phyloP scores from a whole-genome alignment of 768 basidiomycete genomes.

The Coprinellus micaceus region DNA sequence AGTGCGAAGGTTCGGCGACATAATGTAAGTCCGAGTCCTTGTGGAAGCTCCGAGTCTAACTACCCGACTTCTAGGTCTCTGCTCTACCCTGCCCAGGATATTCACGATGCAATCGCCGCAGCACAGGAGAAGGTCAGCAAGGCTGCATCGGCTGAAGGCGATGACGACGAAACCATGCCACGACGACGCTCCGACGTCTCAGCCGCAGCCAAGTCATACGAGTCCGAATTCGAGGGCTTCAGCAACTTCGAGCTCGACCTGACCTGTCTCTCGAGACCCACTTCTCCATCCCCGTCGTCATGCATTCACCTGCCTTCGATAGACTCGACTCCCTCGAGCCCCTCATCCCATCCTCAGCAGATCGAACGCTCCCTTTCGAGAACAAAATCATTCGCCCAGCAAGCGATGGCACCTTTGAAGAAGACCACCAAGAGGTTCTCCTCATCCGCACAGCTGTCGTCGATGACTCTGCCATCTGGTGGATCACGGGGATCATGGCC shows the following conservation, averaged over 20 bases:
- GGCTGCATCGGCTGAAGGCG: slow-evolving; percentile 15
- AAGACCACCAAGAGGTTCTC: slow-evolving; percentile 20
- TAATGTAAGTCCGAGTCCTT: background rate
- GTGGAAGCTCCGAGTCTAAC: slow-evolving; percentile 3
- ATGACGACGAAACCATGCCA: slow-evolving; percentile 26
- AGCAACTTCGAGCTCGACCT: slow-evolving; percentile 46
- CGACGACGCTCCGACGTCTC: slow-evolving; percentile 11
- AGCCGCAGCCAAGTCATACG: slow-evolving; percentile 11
- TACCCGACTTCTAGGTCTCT: slow-evolving; percentile 18
- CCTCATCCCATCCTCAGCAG: slow-evolving; percentile 28
- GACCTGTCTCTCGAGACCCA: slow-evolving; percentile 38
- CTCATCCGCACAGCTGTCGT: slow-evolving; percentile 16
- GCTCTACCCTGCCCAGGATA: slow-evolving; percentile 20
- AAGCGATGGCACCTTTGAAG: slow-evolving; percentile 18
- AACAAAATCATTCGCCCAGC: slow-evolving; percentile 34
- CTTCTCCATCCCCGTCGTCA: slow-evolving; percentile 37
- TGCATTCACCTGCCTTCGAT: slow-evolving; percentile 26
- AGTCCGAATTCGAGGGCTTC: slow-evolving; percentile 38
- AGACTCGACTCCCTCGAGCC: slow-evolving; percentile 24
- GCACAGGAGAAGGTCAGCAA: slow-evolving; percentile 19
- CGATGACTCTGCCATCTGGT: slow-evolving; percentile 23
- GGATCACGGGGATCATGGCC: slow-evolving; percentile 43
- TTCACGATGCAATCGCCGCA: slow-evolving; percentile 23
- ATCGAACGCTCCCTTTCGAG: slow-evolving; percentile 29
- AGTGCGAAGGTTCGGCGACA: background rate